A percentile compares a stretch with the other conserved stretches of the same genome.
Conservation (phyloP, 352 stramenopile genomes). For the Phytophthora pini region DNA sequence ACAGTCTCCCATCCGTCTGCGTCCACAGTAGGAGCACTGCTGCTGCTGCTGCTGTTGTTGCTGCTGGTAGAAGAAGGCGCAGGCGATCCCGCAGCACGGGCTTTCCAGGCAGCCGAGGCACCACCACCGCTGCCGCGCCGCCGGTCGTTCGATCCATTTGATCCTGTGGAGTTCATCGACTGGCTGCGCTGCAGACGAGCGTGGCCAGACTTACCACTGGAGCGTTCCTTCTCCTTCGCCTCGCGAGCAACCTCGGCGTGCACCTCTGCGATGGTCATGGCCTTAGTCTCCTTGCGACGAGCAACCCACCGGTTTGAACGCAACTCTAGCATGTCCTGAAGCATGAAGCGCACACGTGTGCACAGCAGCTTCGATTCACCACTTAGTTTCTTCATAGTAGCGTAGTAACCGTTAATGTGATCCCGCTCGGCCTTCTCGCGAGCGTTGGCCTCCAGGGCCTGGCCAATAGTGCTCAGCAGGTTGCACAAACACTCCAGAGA, state of each 20-base stretch:
- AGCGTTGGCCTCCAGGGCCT: slow-evolving; percentile 79
- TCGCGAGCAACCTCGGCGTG: slow-evolving; percentile 79
- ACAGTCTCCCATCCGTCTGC: slow-evolving; percentile 83
- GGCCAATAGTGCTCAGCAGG: slow-evolving; percentile 93
- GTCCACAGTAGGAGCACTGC: slow-evolving; percentile 36
- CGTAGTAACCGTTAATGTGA: slow-evolving; percentile 79
- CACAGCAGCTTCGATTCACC: slow-evolving; percentile 69
- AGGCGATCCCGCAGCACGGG: slow-evolving; percentile 35
- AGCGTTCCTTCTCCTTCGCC: slow-evolving; percentile 71
- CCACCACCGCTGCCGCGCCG: slow-evolving; percentile 47
- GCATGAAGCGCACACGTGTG: slow-evolving; percentile 85
- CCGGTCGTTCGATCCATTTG: slow-evolving; percentile 42
- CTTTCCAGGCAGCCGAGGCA: slow-evolving; percentile 71
- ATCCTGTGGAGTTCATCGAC: slow-evolving; percentile 55
- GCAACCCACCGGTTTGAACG: slow-evolving; percentile 81
- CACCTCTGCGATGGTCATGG: slow-evolving; percentile 85
- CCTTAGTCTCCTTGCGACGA: slow-evolving; percentile 82
- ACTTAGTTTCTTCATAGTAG: slow-evolving; percentile 71
- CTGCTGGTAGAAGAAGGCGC: slow-evolving; percentile 2
- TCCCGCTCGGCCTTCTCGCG: slow-evolving; percentile 57
- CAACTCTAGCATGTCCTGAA: slow-evolving; percentile 82
- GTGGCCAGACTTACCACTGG: slow-evolving; percentile 39
- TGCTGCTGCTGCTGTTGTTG: slow-evolving; percentile 19
- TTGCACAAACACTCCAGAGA: slow-evolving; percentile 96
- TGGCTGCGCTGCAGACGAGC: slow-evolving; percentile 66